Percentiles rank a stretch among this genome's conserved stretches.
Evolutionary conservation across 108 stramenopile genomes (phyloP).

Genomic region (Fragilariopsis cylindrus): DNA sequence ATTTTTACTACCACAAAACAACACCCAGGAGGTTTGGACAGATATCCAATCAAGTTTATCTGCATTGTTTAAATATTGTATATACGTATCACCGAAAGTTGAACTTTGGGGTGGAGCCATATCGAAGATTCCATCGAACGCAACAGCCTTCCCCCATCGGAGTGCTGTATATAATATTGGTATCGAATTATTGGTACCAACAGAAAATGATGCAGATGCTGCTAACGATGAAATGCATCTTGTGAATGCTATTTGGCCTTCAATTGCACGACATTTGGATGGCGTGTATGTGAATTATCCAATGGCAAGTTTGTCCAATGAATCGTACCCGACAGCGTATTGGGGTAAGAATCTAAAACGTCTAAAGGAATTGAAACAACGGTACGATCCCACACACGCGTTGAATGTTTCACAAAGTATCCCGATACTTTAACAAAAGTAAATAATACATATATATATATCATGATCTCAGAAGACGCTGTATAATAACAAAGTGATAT

Average conservation of each 20-base stretch:
- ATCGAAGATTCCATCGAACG: conserved; percentile 20
- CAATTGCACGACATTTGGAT: conserved; percentile 25
- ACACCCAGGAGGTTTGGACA: conserved; percentile 25
- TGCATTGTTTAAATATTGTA: conserved; percentile 7
- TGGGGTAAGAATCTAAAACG: conserved; percentile 34
- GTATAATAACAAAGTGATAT: background rate
- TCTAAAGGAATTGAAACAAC: conserved; percentile 21
- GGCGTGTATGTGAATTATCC: conserved; percentile 36
- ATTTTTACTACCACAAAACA: conserved; percentile 27
- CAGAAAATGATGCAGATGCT: conserved; percentile 6
- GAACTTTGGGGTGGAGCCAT: conserved; percentile 45
- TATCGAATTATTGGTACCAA: conserved; percentile 21
- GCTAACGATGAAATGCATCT: conserved; percentile 19
- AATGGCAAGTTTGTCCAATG: conserved; percentile 23
- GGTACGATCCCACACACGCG: conserved; percentile 24
- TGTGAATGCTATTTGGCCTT: conserved; percentile 30
- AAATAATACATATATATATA: background rate
- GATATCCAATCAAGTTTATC: conserved; percentile 18
- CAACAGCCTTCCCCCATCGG: conserved; percentile 35
- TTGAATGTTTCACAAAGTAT: conserved; percentile 21
- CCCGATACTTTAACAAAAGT: conserved; percentile 1
- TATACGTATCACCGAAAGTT: conserved; percentile 4
- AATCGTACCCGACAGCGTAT: conserved; percentile 30
- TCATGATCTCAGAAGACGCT: background rate
- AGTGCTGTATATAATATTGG: conserved; percentile 32